Evolutionary conservation across 2,329 filamentous ascomycete species (phyloP).

Genomic region (Hypoxylon sp.): DNA sequence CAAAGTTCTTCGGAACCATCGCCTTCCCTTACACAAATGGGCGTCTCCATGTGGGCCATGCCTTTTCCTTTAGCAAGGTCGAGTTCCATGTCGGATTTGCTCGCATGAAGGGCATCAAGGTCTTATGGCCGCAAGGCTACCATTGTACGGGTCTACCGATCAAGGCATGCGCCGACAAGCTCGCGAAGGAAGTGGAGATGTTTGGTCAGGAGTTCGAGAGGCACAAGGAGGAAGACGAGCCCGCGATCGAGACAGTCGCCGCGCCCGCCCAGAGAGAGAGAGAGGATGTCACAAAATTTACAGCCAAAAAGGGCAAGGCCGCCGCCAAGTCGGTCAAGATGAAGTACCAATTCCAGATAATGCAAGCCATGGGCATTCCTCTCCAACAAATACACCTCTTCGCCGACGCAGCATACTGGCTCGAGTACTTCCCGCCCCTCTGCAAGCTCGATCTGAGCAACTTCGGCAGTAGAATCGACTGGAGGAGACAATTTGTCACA

Average conservation of each 20-base stretch:
- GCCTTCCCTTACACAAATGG: slow-evolving; percentile 75
- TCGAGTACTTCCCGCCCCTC: slow-evolving; percentile 89
- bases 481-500: slow-evolving; percentile 92
- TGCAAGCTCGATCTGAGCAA: slow-evolving; percentile 83
- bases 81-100: slow-evolving; percentile 91
- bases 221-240: slow-evolving; percentile 73
- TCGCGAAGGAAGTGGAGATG: slow-evolving; percentile 87
- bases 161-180: slow-evolving; percentile 96
- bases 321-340: slow-evolving; percentile 89
- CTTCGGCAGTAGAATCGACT: slow-evolving; percentile 90
- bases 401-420: slow-evolving; percentile 91
- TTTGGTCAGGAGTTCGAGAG: slow-evolving; percentile 89
- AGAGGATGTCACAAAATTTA: slow-evolving; percentile 91
- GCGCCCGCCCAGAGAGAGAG: slow-evolving; percentile 74
- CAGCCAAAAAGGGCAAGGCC: slow-evolving; percentile 92
- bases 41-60: slow-evolving; percentile 89
- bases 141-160: slow-evolving; percentile 99
- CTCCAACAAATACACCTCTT: slow-evolving; percentile 92
- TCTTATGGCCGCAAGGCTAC: slow-evolving; percentile 92
- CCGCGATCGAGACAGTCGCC: slow-evolving; percentile 59
- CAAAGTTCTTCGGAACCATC: slow-evolving; percentile 86
- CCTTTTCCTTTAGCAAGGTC: slow-evolving; percentile 91
- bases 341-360: slow-evolving; percentile 93
- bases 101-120: slow-evolving; percentile 89
- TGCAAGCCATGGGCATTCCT: slow-evolving; percentile 90